phyloP scores from a whole-genome alignment of 371 early-diverging fungal genomes.

The Mucor saturninus region DNA sequence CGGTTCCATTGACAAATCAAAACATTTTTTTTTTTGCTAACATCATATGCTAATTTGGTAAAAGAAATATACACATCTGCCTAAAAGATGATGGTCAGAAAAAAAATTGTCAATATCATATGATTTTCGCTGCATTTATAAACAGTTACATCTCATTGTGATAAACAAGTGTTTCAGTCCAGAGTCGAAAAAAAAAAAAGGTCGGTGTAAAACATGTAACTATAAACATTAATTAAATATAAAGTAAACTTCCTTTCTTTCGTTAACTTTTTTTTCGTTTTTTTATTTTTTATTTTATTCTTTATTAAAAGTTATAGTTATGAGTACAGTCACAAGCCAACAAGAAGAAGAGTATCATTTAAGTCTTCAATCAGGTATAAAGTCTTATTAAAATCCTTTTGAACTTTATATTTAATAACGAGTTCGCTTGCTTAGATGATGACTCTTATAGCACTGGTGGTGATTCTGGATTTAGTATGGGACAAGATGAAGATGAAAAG shows the following conservation, averaged over 20 bases:
- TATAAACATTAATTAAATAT: background rate
- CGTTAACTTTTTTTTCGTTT: background rate
- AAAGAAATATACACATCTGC: too few relatives aligned
- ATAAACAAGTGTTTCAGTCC: conserved; percentile 8
- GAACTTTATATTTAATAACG: background rate
- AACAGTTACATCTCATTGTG: conserved; percentile 15
- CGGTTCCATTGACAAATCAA: too few relatives aligned
- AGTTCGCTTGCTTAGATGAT: conserved; percentile 8
- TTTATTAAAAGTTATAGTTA: background rate
- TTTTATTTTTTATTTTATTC: conserved; percentile 2
- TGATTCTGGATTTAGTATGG: conserved; percentile 30
- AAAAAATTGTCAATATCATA: conserved; percentile 1
- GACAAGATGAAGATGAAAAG: conserved; percentile 19
- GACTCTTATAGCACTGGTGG: conserved; percentile 20
- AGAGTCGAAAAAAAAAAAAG: too few relatives aligned
- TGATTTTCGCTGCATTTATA: background rate
- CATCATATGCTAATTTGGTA: too few relatives aligned
- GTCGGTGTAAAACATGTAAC: background rate
- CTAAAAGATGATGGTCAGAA: too few relatives aligned
- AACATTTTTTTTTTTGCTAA: too few relatives aligned
- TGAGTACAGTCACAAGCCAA: background rate
- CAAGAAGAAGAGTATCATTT: conserved; percentile 14
- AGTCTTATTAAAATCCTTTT: background rate
- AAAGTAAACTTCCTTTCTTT: background rate
- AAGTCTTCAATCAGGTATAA: conserved; percentile 3